phyloP scores from a whole-genome alignment of 2,329 filamentous ascomycete genomes.

The Exophiala calicioides region DNA sequence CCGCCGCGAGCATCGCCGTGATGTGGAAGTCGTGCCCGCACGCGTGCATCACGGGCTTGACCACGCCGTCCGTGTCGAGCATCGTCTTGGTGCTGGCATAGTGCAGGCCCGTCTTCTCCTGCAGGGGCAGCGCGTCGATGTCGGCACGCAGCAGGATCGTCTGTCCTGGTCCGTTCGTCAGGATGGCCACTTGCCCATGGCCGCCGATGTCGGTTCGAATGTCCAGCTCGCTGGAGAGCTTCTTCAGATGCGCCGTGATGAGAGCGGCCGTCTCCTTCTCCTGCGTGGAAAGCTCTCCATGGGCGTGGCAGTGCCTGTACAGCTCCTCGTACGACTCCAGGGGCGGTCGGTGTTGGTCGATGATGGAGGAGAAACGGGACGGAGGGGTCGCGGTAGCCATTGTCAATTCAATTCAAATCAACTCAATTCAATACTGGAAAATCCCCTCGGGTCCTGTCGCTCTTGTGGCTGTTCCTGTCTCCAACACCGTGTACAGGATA shows the following conservation, averaged over 20 bases:
- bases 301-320: conserved; percentile 61
- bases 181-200: conserved; percentile 46
- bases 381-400: conserved; percentile 1
- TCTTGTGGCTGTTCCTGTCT: background rate
- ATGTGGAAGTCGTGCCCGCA: conserved; percentile 65
- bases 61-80: conserved; percentile 50
- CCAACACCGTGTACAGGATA: too few relatives aligned
- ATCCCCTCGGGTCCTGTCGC: too few relatives aligned
- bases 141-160: conserved; percentile 52
- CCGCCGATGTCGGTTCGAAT: conserved; percentile 50
- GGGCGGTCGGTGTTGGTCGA: conserved; percentile 42
- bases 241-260: conserved; percentile 46
- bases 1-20: conserved; percentile 56
- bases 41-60: conserved; percentile 61
- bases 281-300: conserved; percentile 62
- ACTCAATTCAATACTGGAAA: too few relatives aligned
- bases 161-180: conserved; percentile 45
- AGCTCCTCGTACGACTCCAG: conserved; percentile 52
- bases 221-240: conserved; percentile 34
- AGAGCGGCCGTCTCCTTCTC: conserved; percentile 55
- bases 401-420: too few relatives aligned
- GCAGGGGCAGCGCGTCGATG: conserved; percentile 53
- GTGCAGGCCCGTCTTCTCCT: conserved; percentile 50
- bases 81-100: conserved; percentile 51
- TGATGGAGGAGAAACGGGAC: conserved; percentile 29